These are phyloP conservation scores for Fomitopsis pinicola DNA, from an alignment of 1,284 basidiomycete genomes.

Conservation along the genomic window DNA sequence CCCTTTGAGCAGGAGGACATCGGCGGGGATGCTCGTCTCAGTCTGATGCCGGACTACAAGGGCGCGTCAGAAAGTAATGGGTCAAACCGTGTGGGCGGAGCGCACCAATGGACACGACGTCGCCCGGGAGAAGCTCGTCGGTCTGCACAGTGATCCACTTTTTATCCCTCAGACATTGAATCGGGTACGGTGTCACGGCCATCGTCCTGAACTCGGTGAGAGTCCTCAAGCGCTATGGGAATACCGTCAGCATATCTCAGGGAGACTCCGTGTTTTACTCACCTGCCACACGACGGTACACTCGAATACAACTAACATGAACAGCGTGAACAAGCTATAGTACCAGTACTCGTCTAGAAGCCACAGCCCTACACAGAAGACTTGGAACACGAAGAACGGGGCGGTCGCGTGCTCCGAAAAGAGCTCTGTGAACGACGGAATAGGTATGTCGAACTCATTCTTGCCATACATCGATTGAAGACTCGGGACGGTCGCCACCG, in stretches of 20 bases:
- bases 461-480: conserved; percentile 73
- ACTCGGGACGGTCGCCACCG: conserved; percentile 35
- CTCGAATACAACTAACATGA: conserved; percentile 96
- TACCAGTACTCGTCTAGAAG: conserved; percentile 98
- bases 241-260: neutral
- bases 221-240: conserved; percentile 75
- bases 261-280: neutral
- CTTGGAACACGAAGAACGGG: conserved; percentile 95
- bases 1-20: conserved; percentile 84
- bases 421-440: conserved; percentile 85
- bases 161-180: conserved; percentile 75
- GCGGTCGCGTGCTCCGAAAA: conserved; percentile 91
- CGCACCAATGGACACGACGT: conserved; percentile 78
- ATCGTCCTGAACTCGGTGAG: conserved; percentile 94
- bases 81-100: conserved; percentile 2
- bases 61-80: neutral
- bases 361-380: conserved; percentile 96
- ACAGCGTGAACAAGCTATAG: conserved; percentile 92
- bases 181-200: conserved; percentile 86
- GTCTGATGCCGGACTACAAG: conserved; percentile 63
- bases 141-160: conserved; percentile 81
- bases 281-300: conserved; percentile 98
- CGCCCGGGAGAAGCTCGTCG: conserved; percentile 85
- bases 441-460: conserved; percentile 94
- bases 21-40: conserved; percentile 88